A percentile compares a stretch with the other conserved stretches of the same genome.
These are phyloP conservation scores for Madurella mycetomatis DNA, from an alignment of 2,329 filamentous ascomycete genomes.

Conservation along the genomic window DNA sequence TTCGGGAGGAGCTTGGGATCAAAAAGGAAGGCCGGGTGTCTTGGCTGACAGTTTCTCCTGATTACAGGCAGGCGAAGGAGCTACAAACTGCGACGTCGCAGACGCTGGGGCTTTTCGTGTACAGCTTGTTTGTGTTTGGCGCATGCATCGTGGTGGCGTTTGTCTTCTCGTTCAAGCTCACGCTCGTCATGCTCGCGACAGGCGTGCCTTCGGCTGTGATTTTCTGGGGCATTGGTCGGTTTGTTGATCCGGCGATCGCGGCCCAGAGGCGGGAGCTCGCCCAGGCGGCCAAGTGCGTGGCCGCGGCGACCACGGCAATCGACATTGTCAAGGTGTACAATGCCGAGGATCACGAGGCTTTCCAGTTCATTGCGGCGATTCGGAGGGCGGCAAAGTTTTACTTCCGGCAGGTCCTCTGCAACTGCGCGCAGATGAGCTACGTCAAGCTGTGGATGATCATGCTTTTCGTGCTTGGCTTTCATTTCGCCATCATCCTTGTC, in stretches of 20 bases:
- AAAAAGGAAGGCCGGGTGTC: background rate
- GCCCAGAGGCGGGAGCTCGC: conserved; percentile 64
- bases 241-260: conserved; percentile 62
- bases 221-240: conserved; percentile 56
- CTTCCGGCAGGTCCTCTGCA: conserved; percentile 61
- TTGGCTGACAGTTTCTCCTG: background rate
- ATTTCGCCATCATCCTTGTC: conserved; percentile 74
- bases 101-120: conserved; percentile 66
- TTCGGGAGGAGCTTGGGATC: no score
- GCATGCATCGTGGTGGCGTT: conserved; percentile 69
- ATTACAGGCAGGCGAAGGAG: conserved; percentile 69
- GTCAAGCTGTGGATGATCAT: conserved; percentile 68
- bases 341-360: conserved; percentile 64
- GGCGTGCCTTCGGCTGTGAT: conserved; percentile 63
- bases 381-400: conserved; percentile 59
- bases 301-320: conserved; percentile 67
- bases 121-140: conserved; percentile 59
- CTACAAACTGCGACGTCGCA: conserved; percentile 77
- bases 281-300: conserved; percentile 65
- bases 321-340: conserved; percentile 86
- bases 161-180: conserved; percentile 77
- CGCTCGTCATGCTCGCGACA: conserved; percentile 70
- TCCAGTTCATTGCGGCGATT: conserved; percentile 58
- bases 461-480: conserved; percentile 87
- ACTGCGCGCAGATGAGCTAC: conserved; percentile 67